phyloP scores from a whole-genome alignment of 495 filamentous ascomycete genomes.

The Penicillium canescens region DNA sequence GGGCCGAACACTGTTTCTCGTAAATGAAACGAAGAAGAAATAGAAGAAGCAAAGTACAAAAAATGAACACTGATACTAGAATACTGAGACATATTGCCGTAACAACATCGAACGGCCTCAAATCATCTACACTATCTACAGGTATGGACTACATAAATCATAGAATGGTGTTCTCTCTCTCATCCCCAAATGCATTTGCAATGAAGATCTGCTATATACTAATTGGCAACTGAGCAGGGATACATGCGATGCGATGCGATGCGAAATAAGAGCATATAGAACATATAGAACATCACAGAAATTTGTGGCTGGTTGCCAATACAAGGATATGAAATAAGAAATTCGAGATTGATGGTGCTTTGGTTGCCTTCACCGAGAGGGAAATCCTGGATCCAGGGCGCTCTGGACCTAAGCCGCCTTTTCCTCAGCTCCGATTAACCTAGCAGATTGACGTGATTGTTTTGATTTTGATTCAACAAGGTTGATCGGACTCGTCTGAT shows the following conservation, averaged over 20 bases:
- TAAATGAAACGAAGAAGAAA: neutral
- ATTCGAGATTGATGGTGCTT: too few species aligned
- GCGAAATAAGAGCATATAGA: neutral
- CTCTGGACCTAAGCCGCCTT: too few species aligned
- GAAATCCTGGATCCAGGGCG: neutral
- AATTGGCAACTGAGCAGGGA: too few species aligned
- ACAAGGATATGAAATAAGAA: neutral
- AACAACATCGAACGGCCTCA: too few species aligned
- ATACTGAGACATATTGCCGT: too few species aligned
- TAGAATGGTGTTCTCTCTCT: neutral
- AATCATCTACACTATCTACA: neutral
- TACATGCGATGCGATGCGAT: neutral
- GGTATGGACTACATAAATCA: neutral
- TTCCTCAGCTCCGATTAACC: neutral
- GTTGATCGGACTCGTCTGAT: conserved; percentile 1
- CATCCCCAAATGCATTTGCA: neutral
- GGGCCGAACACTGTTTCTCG: too few species aligned
- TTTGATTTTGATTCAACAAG: neutral
- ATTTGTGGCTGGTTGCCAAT: conserved; percentile 1
- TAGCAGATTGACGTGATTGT: too few species aligned
- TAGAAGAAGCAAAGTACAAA: too few species aligned
- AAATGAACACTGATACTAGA: too few species aligned
- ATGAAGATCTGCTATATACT: neutral
- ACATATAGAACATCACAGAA: neutral
- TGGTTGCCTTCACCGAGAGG: neutral